Conservation (phyloP, 2,329 filamentous ascomycete species). For the Aspergillus sp. region DNA sequence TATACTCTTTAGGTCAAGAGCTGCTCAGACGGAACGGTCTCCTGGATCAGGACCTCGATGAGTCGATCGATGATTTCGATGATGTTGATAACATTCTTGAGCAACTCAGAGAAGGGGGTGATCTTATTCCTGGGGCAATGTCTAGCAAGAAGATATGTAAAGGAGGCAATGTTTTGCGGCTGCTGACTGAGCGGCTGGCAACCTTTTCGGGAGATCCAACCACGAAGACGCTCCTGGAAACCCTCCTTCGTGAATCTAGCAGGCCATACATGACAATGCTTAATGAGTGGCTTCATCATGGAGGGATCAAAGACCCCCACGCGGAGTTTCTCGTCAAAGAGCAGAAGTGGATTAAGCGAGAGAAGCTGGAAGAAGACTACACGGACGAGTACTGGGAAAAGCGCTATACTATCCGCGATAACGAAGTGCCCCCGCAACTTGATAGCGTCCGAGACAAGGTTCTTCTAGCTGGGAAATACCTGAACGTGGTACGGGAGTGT, state of each 20-base stretch:
- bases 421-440: slow-evolving; percentile 87
- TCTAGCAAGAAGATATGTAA: slow-evolving; percentile 90
- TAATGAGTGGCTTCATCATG: slow-evolving; percentile 97
- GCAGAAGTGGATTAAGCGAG: slow-evolving; percentile 89
- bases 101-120: slow-evolving; percentile 81
- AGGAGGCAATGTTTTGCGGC: slow-evolving; percentile 88
- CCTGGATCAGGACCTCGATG: slow-evolving; percentile 69
- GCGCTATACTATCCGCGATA: slow-evolving; percentile 88
- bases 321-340: slow-evolving; percentile 93
- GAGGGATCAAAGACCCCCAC: slow-evolving; percentile 90
- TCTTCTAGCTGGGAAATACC: slow-evolving; percentile 90
- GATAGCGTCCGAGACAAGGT: slow-evolving; percentile 92
- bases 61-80: slow-evolving; percentile 72
- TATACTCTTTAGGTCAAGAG: slow-evolving; percentile 85
- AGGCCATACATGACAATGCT: slow-evolving; percentile 97
- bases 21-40: slow-evolving; percentile 84
- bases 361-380: slow-evolving; percentile 90
- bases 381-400: slow-evolving; percentile 99
- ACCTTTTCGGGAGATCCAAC: slow-evolving; percentile 92
- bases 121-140: slow-evolving; percentile 74
- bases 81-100: slow-evolving; percentile 93
- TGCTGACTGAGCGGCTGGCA: slow-evolving; percentile 81
- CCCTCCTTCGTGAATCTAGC: slow-evolving; percentile 81
- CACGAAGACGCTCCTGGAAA: slow-evolving; percentile 76
- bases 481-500: slow-evolving; percentile 96